Evolutionary conservation across 768 basidiomycete genomes (phyloP).

Genomic region (Trametes meyenii): DNA sequence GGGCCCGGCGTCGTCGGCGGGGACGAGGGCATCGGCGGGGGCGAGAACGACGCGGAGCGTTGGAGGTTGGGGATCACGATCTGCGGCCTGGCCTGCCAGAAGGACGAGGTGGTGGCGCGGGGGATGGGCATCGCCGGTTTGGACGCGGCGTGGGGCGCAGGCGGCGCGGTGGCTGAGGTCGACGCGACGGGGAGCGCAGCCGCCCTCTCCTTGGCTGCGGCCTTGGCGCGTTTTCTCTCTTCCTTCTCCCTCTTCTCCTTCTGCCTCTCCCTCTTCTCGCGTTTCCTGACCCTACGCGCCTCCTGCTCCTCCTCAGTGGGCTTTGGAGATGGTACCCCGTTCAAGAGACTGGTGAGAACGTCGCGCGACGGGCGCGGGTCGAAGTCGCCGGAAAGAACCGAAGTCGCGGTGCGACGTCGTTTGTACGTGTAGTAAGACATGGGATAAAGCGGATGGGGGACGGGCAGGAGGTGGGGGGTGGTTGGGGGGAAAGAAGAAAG

Average conservation of each 20-base stretch:
- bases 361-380: slow-evolving; percentile 70
- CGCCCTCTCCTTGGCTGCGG: slow-evolving; percentile 26
- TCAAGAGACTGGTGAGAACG: slow-evolving; percentile 77
- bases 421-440: slow-evolving; percentile 27
- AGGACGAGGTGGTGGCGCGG: slow-evolving; percentile 44
- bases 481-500: slow-evolving; percentile 25
- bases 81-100: slow-evolving; percentile 72
- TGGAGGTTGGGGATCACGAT: slow-evolving; percentile 73
- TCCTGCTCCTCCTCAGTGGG: slow-evolving; percentile 66
- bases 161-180: slow-evolving; percentile 24
- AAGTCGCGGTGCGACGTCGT: slow-evolving; percentile 65
- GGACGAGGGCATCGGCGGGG: slow-evolving; percentile 67
- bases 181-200: slow-evolving; percentile 25
- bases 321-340: slow-evolving; percentile 71
- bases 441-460: slow-evolving; percentile 18
- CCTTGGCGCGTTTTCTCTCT: slow-evolving; percentile 29
- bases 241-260: slow-evolving; percentile 39
- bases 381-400: slow-evolving; percentile 75
- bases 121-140: slow-evolving; percentile 26
- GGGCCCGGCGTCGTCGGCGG: slow-evolving; percentile 77
- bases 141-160: slow-evolving; percentile 23
- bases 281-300: slow-evolving; percentile 54
- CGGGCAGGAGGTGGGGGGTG: slow-evolving; percentile 18
- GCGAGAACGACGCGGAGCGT: slow-evolving; percentile 74
- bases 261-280: slow-evolving; percentile 37